Evolutionary conservation across 2,329 filamentous ascomycete species (phyloP).

Genomic region (Pseudogymnoascus sp.): DNA sequence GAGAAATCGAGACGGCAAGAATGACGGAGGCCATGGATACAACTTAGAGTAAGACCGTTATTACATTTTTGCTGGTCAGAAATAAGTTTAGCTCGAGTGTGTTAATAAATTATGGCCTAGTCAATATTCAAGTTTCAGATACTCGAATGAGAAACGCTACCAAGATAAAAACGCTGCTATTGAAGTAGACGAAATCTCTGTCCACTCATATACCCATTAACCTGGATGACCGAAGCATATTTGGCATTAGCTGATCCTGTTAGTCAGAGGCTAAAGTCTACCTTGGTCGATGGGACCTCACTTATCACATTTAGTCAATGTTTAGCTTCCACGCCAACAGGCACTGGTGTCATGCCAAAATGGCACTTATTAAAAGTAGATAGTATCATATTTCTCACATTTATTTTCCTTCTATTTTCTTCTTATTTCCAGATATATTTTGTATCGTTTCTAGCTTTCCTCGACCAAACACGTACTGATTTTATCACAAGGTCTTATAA

Average conservation of each 20-base stretch:
- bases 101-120: background rate
- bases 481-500: background rate
- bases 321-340: background rate
- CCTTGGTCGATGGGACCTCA: background rate
- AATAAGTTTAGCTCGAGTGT: background rate
- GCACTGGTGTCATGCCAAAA: background rate
- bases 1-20: conserved; percentile 33
- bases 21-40: conserved; percentile 13
- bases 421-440: background rate
- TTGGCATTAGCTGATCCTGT: background rate
- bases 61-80: background rate
- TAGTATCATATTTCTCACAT: background rate
- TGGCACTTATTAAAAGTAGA: background rate
- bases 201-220: background rate
- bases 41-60: background rate
- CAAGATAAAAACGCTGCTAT: background rate
- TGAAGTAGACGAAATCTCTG: background rate
- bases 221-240: background rate
- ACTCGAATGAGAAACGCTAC: background rate
- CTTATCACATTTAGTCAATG: background rate
- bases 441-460: background rate
- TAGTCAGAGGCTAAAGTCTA: background rate
- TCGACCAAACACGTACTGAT: background rate
- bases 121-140: background rate
- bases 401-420: background rate